A percentile compares a stretch with the other conserved stretches of the same genome.
These are phyloP conservation scores for Abrus precatorius DNA, from an alignment of 306 rosid species.

Conservation along the genomic window DNA sequence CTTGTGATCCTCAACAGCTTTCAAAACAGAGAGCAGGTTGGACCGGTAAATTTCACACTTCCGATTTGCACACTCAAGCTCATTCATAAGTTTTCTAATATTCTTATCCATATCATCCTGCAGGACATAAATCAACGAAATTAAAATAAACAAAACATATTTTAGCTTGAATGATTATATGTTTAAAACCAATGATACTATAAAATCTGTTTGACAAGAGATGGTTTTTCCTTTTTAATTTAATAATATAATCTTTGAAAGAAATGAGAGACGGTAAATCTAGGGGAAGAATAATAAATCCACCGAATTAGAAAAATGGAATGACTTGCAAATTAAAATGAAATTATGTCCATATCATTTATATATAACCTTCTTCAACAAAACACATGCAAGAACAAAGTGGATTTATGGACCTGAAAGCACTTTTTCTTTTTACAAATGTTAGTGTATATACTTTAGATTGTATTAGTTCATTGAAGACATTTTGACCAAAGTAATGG, in stretches of 20 bases:
- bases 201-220: conserved; percentile 23
- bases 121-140: conserved; percentile 44
- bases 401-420: conserved; percentile 22
- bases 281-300: not conserved
- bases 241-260: conserved; percentile 30
- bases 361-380: conserved; percentile 29
- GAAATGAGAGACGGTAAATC: conserved; percentile 16
- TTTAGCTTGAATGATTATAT: conserved; percentile 21
- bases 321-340: conserved; percentile 17
- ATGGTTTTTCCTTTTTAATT: not conserved
- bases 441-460: not conserved
- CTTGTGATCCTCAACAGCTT: conserved; percentile 98
- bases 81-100: conserved; percentile 70
- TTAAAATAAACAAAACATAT: conserved; percentile 34
- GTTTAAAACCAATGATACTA: conserved; percentile 19
- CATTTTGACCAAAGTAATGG: too few species aligned
- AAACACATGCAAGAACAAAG: conserved; percentile 40
- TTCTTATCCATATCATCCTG: conserved; percentile 95
- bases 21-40: conserved; percentile 90
- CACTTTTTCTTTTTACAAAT: not conserved
- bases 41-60: conserved; percentile 96
- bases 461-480: too few species aligned
- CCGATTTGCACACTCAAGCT: conserved; percentile 80
- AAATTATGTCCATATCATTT: not conserved
- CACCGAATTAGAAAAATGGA: conserved; percentile 19